Conservation (phyloP, 345 rosid genomes). For the Dovyalis caffra region DNA sequence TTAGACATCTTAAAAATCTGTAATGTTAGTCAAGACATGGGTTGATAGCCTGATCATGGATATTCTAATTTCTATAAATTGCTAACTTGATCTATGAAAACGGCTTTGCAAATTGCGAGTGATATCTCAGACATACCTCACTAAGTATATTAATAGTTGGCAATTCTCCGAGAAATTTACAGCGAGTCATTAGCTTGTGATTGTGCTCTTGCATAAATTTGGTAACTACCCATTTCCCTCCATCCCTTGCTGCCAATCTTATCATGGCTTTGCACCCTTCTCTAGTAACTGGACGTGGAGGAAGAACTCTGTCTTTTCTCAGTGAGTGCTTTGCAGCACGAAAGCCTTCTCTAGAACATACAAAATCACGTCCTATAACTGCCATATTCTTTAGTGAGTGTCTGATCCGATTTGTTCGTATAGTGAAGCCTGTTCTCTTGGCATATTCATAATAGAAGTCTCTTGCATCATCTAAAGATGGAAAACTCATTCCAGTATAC, state of each 20-base stretch:
- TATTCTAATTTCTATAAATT: no score
- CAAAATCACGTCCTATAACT: constrained; percentile 42
- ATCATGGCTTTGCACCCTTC: constrained; percentile 53
- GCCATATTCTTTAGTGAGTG: constrained; percentile 40
- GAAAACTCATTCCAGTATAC: constrained; percentile 33
- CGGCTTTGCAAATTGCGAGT: not conserved
- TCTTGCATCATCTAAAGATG: constrained; percentile 38
- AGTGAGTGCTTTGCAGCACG: constrained; percentile 34
- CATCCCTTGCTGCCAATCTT: constrained; percentile 45
- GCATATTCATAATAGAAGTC: constrained; percentile 44
- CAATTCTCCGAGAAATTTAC: constrained; percentile 36
- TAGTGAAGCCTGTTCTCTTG: constrained; percentile 36
- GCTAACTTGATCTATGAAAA: not conserved
- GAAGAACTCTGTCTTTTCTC: constrained; percentile 44
- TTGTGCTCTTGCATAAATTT: constrained; percentile 39
- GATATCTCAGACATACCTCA: constrained; percentile 29
- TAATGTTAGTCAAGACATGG: not conserved
- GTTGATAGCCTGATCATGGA: not conserved
- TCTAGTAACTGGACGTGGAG: constrained; percentile 41
- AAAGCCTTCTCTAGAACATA: constrained; percentile 42
- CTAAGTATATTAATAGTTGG: constrained; percentile 37
- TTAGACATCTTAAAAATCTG: not conserved
- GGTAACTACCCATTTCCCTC: constrained; percentile 41
- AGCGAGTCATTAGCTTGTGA: constrained; percentile 35
- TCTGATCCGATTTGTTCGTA: constrained; percentile 39